These are phyloP conservation scores for Boletus mariae DNA, from an alignment of 1,284 basidiomycete genomes.

Conservation along the genomic window DNA sequence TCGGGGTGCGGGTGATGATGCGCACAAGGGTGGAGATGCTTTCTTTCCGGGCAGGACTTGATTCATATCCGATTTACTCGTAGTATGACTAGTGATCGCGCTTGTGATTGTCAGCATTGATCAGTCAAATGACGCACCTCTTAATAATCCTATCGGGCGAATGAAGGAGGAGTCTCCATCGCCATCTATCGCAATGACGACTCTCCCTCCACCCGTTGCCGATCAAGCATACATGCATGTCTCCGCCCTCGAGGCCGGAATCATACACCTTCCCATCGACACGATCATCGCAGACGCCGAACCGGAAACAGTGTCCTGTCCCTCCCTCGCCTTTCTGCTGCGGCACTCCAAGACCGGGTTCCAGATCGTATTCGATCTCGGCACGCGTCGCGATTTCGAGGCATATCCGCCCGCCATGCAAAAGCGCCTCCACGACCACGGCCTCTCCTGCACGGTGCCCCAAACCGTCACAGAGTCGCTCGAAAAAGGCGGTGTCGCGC, in stretches of 20 bases:
- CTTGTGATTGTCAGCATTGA: no score
- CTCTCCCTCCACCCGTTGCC: constrained; percentile 8
- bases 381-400: constrained; percentile 46
- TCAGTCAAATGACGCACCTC: background rate
- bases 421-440: constrained; percentile 26
- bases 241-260: constrained; percentile 50
- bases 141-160: background rate
- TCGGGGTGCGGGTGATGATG: no score
- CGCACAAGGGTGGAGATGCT: no score
- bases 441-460: constrained; percentile 25
- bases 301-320: constrained; percentile 29
- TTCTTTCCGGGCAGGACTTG: no score
- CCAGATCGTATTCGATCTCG: constrained; percentile 52
- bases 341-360: constrained; percentile 40
- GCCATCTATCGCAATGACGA: background rate
- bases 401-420: constrained; percentile 37
- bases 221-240: constrained; percentile 25
- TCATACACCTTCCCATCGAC: constrained; percentile 36
- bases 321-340: constrained; percentile 40
- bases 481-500: background rate
- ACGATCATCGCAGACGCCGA: constrained; percentile 37
- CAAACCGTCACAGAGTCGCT: background rate
- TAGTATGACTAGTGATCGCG: no score
- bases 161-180: background rate
- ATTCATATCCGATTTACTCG: no score